Evolutionary conservation across 1,284 basidiomycete genomes (phyloP).

Genomic region (Ustilago lituana): DNA sequence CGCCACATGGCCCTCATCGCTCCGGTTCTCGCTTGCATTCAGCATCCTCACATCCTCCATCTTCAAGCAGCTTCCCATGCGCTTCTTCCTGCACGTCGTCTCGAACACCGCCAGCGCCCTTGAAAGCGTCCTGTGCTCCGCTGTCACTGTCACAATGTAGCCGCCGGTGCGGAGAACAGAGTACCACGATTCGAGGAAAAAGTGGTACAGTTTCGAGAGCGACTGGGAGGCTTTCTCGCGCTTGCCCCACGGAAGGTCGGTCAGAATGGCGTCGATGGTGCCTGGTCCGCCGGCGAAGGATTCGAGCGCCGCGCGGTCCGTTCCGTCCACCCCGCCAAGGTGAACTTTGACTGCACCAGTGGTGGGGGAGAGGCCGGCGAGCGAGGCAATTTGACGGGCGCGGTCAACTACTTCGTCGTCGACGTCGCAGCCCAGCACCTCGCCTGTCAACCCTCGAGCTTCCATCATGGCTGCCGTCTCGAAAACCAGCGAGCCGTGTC

Average conservation of each 20-base stretch:
- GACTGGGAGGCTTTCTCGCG: slow-evolving; percentile 37
- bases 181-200: slow-evolving; percentile 42
- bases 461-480: slow-evolving; percentile 46
- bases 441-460: slow-evolving; percentile 23
- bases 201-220: slow-evolving; percentile 35
- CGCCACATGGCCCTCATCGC: too few relatives aligned
- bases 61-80: slow-evolving; percentile 12
- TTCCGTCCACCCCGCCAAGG: slow-evolving; percentile 25
- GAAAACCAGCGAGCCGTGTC: slow-evolving; percentile 41
- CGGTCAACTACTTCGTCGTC: slow-evolving; percentile 31
- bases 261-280: slow-evolving; percentile 50
- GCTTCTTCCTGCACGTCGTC: slow-evolving; percentile 37
- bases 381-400: slow-evolving; percentile 19
- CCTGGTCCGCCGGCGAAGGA: slow-evolving; percentile 30
- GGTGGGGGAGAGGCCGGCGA: slow-evolving; percentile 21
- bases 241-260: slow-evolving; percentile 50
- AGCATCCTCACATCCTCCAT: slow-evolving; percentile 38
- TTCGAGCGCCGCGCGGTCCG: slow-evolving; percentile 14
- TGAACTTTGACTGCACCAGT: slow-evolving; percentile 9
- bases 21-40: too few relatives aligned
- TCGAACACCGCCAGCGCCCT: slow-evolving; percentile 36
- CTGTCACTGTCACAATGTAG: slow-evolving; percentile 38
- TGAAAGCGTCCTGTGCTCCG: slow-evolving; percentile 41
- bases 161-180: slow-evolving; percentile 39
- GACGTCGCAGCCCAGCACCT: slow-evolving; percentile 40